A percentile compares a stretch with the other conserved stretches of the same genome.
phyloP scores from a whole-genome alignment of 441 rosid genomes.

The Erodium texanum region DNA sequence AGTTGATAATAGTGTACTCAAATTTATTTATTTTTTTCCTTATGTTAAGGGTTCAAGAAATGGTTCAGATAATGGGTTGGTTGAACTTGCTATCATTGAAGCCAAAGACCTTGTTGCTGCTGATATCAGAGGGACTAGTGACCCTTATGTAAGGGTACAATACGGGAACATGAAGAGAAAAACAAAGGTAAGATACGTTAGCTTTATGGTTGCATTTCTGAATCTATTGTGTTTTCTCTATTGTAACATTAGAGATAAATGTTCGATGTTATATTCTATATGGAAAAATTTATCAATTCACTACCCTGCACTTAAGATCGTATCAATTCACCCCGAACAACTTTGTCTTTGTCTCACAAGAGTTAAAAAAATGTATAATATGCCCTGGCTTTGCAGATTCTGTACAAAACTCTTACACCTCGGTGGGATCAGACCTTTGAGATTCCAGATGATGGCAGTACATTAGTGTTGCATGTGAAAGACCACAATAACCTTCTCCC shows the following conservation, averaged over 20 bases:
- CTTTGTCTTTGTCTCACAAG: no score
- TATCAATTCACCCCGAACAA: no score
- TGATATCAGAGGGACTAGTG: conserved; percentile 94
- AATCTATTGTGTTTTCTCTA: no score
- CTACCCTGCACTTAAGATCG: no score
- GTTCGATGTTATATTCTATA: no score
- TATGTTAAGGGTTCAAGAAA: conserved; percentile 30
- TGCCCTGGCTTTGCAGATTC: conserved; percentile 53
- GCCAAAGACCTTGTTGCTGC: conserved; percentile 86
- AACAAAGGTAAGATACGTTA: conserved; percentile 53
- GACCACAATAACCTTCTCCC: conserved; percentile 83
- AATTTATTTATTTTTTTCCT: background rate
- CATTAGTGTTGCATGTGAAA: conserved; percentile 64
- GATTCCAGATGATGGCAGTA: conserved; percentile 76
- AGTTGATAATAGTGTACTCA: background rate
- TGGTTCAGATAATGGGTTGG: conserved; percentile 53
- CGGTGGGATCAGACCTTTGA: conserved; percentile 89
- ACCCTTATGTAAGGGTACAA: conserved; percentile 89
- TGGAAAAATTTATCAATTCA: no score
- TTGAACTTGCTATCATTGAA: conserved; percentile 79
- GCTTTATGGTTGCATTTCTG: background rate
- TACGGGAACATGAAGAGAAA: conserved; percentile 72
- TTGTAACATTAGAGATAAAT: no score
- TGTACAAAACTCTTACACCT: conserved; percentile 64
- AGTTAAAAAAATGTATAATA: no score